Percentiles rank a stretch among this genome's conserved stretches.
phyloP scores from a whole-genome alignment of 148 eudicot genomes.

The Fagopyrum homotropicum region DNA sequence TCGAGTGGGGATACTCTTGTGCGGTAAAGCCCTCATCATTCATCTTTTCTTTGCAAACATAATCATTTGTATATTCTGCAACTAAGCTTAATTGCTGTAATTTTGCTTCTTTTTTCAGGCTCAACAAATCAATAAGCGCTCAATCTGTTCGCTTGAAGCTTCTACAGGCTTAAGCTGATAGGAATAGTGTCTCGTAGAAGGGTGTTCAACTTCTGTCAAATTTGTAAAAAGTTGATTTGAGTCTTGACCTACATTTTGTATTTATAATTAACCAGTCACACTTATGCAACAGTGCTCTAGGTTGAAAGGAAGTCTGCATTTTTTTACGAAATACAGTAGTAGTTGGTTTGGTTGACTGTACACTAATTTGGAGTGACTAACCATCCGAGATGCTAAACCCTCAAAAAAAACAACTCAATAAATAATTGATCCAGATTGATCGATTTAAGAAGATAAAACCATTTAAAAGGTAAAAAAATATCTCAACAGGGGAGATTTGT shows the following conservation, averaged over 20 bases:
- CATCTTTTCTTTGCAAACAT: not conserved
- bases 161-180: slow-evolving; percentile 27
- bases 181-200: too few relatives aligned
- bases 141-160: slow-evolving; percentile 55
- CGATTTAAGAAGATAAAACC: not conserved
- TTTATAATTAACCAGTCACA: not conserved
- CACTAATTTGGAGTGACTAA: too few relatives aligned
- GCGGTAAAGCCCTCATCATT: slow-evolving; percentile 34
- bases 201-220: not conserved
- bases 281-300: not conserved
- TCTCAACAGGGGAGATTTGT: too few relatives aligned
- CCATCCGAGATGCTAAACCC: too few relatives aligned
- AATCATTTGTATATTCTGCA: not conserved
- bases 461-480: too few relatives aligned
- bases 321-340: not conserved
- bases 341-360: not conserved
- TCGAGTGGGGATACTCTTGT: slow-evolving; percentile 57
- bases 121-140: slow-evolving; percentile 43
- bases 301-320: not conserved
- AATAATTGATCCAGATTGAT: not conserved
- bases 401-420: too few relatives aligned
- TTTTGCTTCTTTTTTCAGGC: slow-evolving; percentile 36
- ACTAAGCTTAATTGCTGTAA: not conserved
- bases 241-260: slow-evolving; percentile 1
- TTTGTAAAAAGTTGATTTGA: not conserved